A percentile compares a stretch with the other conserved stretches of the same genome.
phyloP scores from a whole-genome alignment of 1,284 basidiomycete genomes.

The Earliella scabrosa region DNA sequence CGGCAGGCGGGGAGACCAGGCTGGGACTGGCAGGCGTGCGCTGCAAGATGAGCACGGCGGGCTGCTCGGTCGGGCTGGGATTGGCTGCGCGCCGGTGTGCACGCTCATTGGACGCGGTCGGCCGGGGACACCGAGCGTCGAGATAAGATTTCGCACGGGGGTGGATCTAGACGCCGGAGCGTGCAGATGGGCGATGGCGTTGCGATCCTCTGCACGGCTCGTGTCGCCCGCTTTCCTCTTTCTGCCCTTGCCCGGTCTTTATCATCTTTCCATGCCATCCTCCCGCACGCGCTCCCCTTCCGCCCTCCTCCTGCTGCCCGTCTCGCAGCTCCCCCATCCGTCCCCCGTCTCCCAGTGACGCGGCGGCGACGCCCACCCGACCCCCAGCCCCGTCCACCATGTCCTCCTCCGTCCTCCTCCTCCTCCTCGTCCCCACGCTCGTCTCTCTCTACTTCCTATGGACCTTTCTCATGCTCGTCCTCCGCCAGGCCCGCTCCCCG shows the following conservation, averaged over 20 bases:
- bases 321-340: constrained; percentile 2
- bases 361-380: neutral
- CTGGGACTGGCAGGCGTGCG: too few relatives aligned
- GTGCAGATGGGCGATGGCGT: neutral
- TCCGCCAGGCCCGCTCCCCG: constrained; percentile 41
- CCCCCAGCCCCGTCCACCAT: neutral
- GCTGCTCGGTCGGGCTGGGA: constrained; percentile 14
- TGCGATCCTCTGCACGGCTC: neutral
- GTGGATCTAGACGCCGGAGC: neutral
- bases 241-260: constrained; percentile 11
- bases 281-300: constrained; percentile 8
- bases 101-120: constrained; percentile 10
- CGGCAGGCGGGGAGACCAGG: neutral
- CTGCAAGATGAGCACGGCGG: too few relatives aligned
- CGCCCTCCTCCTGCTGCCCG: constrained; percentile 4
- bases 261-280: constrained; percentile 21
- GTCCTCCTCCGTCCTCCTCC: constrained; percentile 6
- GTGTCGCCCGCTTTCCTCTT: constrained; percentile 11
- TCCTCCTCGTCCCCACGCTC: constrained; percentile 9
- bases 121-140: constrained; percentile 17
- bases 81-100: constrained; percentile 10
- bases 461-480: constrained; percentile 39
- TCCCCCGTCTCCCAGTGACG: constrained; percentile 5
- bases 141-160: constrained; percentile 12
- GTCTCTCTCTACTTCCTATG: constrained; percentile 33